Conservation (phyloP, 108 stramenopile genomes). For the Fistulifera solaris region DNA sequence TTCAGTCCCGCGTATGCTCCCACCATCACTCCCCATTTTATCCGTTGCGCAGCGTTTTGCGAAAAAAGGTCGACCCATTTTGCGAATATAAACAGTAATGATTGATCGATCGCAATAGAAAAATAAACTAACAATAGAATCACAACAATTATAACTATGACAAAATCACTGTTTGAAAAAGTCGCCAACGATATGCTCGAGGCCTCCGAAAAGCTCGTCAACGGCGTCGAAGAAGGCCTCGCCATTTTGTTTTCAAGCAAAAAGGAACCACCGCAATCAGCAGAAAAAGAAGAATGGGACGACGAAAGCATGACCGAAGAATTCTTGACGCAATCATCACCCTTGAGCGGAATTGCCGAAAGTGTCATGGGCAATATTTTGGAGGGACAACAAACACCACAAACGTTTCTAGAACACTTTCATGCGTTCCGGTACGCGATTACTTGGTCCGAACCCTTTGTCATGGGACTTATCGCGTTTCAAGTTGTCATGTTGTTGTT, state of each 20-base stretch:
- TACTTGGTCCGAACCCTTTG: slow-evolving; percentile 74
- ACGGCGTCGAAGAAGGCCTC: slow-evolving; percentile 17
- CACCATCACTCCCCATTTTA: too few relatives aligned
- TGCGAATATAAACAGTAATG: too few relatives aligned
- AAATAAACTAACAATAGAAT: too few relatives aligned
- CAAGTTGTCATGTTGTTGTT: slow-evolving; percentile 52
- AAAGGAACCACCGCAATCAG: too few relatives aligned
- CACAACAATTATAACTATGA: neutral
- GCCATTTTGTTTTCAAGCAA: neutral
- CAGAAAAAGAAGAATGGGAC: too few relatives aligned
- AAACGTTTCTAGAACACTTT: slow-evolving; percentile 56
- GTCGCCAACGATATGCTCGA: slow-evolving; percentile 15
- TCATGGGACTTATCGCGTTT: slow-evolving; percentile 48
- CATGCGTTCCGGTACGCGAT: slow-evolving; percentile 74
- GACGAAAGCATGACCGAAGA: neutral
- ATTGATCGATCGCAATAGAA: too few relatives aligned
- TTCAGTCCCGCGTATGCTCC: too few relatives aligned
- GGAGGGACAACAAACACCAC: slow-evolving; percentile 48
- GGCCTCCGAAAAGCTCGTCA: slow-evolving; percentile 11
- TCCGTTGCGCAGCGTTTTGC: too few relatives aligned
- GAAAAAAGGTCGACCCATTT: too few relatives aligned
- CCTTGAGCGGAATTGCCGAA: slow-evolving; percentile 73
- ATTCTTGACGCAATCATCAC: slow-evolving; percentile 21
- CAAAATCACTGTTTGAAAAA: slow-evolving; percentile 8
- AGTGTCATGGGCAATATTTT: slow-evolving; percentile 66